phyloP scores from a whole-genome alignment of 2,329 filamentous ascomycete species.

The Arthrobotrys iridis region DNA sequence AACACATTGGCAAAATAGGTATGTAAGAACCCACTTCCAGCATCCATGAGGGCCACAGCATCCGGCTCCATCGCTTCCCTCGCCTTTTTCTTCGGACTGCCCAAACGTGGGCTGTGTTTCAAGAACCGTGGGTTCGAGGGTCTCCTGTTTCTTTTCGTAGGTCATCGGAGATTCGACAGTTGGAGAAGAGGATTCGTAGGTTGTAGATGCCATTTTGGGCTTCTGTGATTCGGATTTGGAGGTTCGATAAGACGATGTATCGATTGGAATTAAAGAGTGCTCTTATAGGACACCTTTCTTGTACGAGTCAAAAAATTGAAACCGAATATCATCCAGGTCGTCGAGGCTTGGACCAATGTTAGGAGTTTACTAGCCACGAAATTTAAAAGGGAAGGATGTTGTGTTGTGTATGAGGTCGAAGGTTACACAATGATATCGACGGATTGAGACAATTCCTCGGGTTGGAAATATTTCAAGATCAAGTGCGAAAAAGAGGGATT shows the following conservation, averaged over 20 bases:
- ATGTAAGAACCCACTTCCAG: conserved; percentile 33
- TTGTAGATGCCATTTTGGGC: conserved; percentile 25
- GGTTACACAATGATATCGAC: conserved; percentile 7
- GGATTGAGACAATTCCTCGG: conserved; percentile 13
- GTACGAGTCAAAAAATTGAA: neutral
- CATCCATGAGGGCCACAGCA: conserved; percentile 11
- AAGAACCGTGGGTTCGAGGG: conserved; percentile 22
- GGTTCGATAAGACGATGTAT: neutral
- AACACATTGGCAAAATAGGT: conserved; percentile 31
- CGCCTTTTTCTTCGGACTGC: conserved; percentile 5
- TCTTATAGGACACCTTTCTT: neutral
- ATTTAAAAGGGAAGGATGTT: neutral
- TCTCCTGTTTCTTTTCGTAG: conserved; percentile 34
- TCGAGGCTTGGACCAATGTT: neutral
- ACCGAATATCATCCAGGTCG: neutral
- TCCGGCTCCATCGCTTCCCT: neutral
- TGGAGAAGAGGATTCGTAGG: conserved; percentile 16
- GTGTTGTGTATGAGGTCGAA: neutral
- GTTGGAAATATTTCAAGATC: neutral
- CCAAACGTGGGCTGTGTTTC: conserved; percentile 39
- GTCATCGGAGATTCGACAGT: conserved; percentile 19
- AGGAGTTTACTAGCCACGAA: neutral
- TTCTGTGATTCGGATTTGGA: neutral
- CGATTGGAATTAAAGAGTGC: neutral
- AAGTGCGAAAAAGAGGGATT: neutral